Conservation (phyloP, 495 filamentous ascomycete genomes). For the Monascus purpureus region DNA sequence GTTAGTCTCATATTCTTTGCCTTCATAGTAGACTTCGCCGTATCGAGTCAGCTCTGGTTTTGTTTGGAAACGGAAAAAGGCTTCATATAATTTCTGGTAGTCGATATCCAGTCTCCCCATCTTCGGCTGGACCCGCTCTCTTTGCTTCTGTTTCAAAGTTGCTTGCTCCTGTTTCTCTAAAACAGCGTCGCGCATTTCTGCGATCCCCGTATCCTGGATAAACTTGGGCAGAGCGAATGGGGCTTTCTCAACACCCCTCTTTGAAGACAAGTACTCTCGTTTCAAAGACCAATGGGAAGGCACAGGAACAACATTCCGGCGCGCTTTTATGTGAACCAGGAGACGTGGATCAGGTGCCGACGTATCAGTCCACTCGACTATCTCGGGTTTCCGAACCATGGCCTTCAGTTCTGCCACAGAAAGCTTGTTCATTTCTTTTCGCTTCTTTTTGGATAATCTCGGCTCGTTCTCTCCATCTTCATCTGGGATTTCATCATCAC, state of each 20-base stretch:
- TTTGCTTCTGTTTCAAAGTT: constrained; percentile 83
- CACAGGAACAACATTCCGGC: constrained; percentile 91
- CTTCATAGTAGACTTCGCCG: constrained; percentile 96
- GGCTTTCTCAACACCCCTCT: constrained; percentile 88
- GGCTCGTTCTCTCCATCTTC: constrained; percentile 55
- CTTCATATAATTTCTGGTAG: constrained; percentile 94
- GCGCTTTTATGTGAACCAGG: constrained; percentile 84
- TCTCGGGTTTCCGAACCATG: constrained; percentile 77
- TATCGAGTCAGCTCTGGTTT: constrained; percentile 90
- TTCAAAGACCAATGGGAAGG: constrained; percentile 90
- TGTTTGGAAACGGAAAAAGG: constrained; percentile 93
- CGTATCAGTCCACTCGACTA: constrained; percentile 94
- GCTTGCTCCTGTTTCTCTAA: constrained; percentile 90
- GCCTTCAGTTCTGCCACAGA: constrained; percentile 93
- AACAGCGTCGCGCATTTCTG: constrained; percentile 94
- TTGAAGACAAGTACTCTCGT: constrained; percentile 90
- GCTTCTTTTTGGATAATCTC: constrained; percentile 82
- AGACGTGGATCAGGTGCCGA: constrained; percentile 83
- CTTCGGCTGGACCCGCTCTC: constrained; percentile 88
- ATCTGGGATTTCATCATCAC: constrained; percentile 80
- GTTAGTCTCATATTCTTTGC: constrained; percentile 96
- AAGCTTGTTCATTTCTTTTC: constrained; percentile 79
- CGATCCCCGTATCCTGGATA: constrained; percentile 92
- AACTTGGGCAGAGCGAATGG: constrained; percentile 90
- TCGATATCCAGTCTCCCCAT: constrained; percentile 97